These are phyloP conservation scores for Ganoderma leucocontextum DNA, from an alignment of 1,284 basidiomycete genomes.

Conservation along the genomic window DNA sequence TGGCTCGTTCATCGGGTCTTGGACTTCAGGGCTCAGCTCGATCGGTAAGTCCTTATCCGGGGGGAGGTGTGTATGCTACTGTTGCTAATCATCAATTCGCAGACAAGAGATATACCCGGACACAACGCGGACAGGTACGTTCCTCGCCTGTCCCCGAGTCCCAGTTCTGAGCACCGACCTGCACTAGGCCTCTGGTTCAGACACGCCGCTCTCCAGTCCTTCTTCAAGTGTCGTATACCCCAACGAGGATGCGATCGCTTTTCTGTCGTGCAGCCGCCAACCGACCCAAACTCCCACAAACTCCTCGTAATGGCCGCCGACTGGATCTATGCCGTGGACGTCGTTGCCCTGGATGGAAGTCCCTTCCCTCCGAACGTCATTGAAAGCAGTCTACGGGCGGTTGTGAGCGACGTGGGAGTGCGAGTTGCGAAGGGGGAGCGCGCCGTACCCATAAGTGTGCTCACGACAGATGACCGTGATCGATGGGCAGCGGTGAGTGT, in stretches of 20 bases:
- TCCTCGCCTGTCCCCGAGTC: slow-evolving; percentile 13
- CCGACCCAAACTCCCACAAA: slow-evolving; percentile 59
- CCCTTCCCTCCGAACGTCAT: slow-evolving; percentile 59
- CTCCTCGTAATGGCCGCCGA: slow-evolving; percentile 82
- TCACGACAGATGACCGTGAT: slow-evolving; percentile 87
- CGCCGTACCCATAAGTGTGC: slow-evolving; percentile 70
- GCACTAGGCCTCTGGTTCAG: slow-evolving; percentile 70
- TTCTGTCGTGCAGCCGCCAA: slow-evolving; percentile 53
- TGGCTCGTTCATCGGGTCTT: slow-evolving; percentile 84
- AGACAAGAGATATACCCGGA: slow-evolving; percentile 66
- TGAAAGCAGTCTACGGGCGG: slow-evolving; percentile 70
- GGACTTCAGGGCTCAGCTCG: slow-evolving; percentile 80
- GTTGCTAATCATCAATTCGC: neutral
- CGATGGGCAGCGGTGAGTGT: slow-evolving; percentile 79
- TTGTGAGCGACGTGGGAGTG: slow-evolving; percentile 73
- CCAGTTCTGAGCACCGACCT: neutral
- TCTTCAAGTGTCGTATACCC: slow-evolving; percentile 83
- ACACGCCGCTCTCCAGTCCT: slow-evolving; percentile 67
- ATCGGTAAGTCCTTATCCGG: slow-evolving; percentile 53
- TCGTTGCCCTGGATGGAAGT: slow-evolving; percentile 55
- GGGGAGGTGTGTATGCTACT: neutral
- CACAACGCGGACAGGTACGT: slow-evolving; percentile 62
- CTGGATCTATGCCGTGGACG: slow-evolving; percentile 85
- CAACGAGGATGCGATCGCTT: slow-evolving; percentile 70
- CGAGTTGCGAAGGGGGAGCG: slow-evolving; percentile 63